Evolutionary conservation across 495 filamentous ascomycete genomes (phyloP), one percentile per base, ranked within the genome.

Genomic region (Penicillium desertorum): DNA sequence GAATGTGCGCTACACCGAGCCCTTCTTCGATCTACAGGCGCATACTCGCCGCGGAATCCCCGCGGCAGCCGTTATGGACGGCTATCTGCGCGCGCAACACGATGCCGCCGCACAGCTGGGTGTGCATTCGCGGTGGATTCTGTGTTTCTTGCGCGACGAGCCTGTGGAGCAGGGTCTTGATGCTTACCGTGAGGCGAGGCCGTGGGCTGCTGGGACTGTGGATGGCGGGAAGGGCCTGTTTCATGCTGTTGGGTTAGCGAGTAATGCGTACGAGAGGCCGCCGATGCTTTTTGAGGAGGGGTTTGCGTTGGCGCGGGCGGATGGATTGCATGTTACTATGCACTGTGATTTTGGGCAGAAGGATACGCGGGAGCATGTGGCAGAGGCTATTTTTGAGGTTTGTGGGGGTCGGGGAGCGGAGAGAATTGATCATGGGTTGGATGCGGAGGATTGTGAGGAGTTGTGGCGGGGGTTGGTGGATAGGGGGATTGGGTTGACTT

Each of bases 281-380:
- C 75, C 75, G 0, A 57, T 65, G 58, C 61, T 75, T 27, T 77
- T 78, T 44, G 67, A 72, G 43, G 68, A 71, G 34, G 69, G 64
- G 0, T 76, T 71, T 59, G 25, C 14, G 36, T 56, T 70, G 5
- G 76, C 76, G 5, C 60, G 60, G 19, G 56, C 59, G 12, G 73
- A 75, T 47, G 76, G 75, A 0, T 57, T 77, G 41, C 68, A 69
- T 42, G 55, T 77, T 12, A 77, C 76, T 4, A 70, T 70, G 68
- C 76, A 78, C 49, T 78, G 75, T 58, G 75, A 78, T 45, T 73
- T 76, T 41, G 76, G 70, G 32, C 69, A 76, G 55, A 67, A 71
- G 48, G 71, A 76, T 53, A 71, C 73, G 3, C 61, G 65, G 45
- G 65, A 64, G 19, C 74, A 78, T 58, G 66, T 78, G 19, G 51